Evolutionary conservation across 1,284 basidiomycete species (phyloP).

Genomic region (Schizophyllum amplum): DNA sequence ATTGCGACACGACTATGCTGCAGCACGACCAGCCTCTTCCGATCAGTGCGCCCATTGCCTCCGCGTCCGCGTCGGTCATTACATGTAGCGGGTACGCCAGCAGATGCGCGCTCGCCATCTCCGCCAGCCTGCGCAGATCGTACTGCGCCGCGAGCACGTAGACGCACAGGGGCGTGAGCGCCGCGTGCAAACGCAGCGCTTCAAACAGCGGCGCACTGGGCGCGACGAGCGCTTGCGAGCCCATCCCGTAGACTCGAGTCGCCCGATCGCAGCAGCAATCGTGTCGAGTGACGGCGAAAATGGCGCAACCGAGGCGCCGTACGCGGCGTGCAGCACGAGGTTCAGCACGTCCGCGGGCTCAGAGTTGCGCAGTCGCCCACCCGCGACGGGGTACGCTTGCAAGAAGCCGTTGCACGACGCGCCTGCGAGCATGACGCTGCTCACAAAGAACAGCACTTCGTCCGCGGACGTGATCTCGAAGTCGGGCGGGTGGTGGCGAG

Average conservation of each 20-base stretch:
- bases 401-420: neutral
- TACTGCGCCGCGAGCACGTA: conserved; percentile 1
- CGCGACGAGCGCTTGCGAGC: conserved; percentile 7
- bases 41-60: neutral
- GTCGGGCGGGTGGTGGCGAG: neutral
- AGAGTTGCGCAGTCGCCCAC: neutral
- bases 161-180: neutral
- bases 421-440: neutral
- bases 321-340: neutral
- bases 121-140: neutral
- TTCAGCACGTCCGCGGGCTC: conserved; percentile 3
- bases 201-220: neutral
- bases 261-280: conserved; percentile 21
- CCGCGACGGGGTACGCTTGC: neutral
- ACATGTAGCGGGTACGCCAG: neutral
- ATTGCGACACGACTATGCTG: neutral
- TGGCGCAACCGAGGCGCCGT: neutral
- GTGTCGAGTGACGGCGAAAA: conserved; percentile 15
- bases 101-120: neutral
- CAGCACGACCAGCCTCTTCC: neutral
- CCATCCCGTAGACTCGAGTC: conserved; percentile 22
- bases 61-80: neutral
- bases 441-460: neutral
- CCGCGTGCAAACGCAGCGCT: conserved; percentile 1
- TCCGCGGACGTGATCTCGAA: neutral